These are phyloP conservation scores for Malus hybrid DNA, from an alignment of 331 rosid species.

Conservation along the genomic window DNA sequence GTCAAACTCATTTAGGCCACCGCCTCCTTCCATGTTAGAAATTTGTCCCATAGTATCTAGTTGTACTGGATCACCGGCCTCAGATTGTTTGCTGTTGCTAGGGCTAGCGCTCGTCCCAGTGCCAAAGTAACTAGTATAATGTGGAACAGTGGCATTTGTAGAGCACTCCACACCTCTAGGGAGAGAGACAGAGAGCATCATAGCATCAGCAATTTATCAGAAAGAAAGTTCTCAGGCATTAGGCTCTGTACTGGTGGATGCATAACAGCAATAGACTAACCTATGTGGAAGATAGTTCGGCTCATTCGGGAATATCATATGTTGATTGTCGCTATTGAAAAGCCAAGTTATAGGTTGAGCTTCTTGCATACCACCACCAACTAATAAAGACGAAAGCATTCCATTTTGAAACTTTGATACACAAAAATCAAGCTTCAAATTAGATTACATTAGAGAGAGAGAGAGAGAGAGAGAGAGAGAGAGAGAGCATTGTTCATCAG, in stretches of 20 bases:
- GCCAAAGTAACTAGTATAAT: constrained; percentile 36
- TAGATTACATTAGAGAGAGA: constrained; percentile 3
- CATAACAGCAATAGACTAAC: constrained; percentile 25
- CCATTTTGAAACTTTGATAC: constrained; percentile 46
- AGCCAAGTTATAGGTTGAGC: constrained; percentile 56
- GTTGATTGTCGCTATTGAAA: constrained; percentile 38
- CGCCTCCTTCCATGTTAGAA: constrained; percentile 20
- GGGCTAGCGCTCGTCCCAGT: constrained; percentile 18
- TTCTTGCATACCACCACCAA: constrained; percentile 54
- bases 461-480: background rate
- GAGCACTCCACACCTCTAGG: constrained; percentile 47
- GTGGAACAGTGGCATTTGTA: constrained; percentile 34
- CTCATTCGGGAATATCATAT: constrained; percentile 36
- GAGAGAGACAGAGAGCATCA: constrained; percentile 12
- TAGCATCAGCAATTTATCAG: background rate
- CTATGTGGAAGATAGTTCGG: constrained; percentile 44
- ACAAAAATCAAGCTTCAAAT: constrained; percentile 13
- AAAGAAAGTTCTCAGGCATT: background rate
- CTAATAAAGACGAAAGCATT: constrained; percentile 42
- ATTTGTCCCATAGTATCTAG: constrained; percentile 32
- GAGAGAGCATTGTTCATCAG: background rate
- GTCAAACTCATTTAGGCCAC: constrained; percentile 37
- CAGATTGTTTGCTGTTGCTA: constrained; percentile 23
- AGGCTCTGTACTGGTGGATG: background rate
- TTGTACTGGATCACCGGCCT: constrained; percentile 38